Base-by-base conservation (phyloP, 2,329 filamentous ascomycete species). In the Diatrype stigma region DNA sequence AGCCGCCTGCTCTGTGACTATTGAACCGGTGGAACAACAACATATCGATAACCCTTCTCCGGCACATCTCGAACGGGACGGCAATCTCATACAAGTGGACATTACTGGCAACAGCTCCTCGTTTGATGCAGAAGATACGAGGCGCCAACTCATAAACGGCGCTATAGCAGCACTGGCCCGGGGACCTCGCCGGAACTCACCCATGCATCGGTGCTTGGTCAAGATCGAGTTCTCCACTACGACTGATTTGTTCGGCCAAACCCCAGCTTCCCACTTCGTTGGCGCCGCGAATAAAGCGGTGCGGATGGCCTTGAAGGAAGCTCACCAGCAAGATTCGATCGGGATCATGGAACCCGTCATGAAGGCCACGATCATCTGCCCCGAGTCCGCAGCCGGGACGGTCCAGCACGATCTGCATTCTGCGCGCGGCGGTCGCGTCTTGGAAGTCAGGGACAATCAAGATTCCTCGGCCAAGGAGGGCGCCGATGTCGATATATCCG, bases 311-410 rank as follows among this genome's bases (percentile, higher is more conserved):
- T 78, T 97, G 1, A 80, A 81, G 47, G 77, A 82, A 17, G 82
- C 85, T 0, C 77, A 82, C 50, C 71, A 77, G 10, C 68, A 72
- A 26, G 65, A 73, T 2, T 72, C 75, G 2, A 80, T 90, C 1
- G 79, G 80, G 1, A 75, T 99, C 37, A 87, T 97, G 72, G 94
- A 99, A 65, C 94, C 94, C 1, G 89, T 99, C 49, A 96, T 97
- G 90, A 85, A 86, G 53, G 90, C 89, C 5, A 84, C 86, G 48
- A 96, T 99, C 63, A 85, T 83, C 58, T 90, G 94, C 46, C 89
- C 94, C 47, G 93, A 96, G 69, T 78, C 80, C 6, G 85, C 82
- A 6, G 85, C 96, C 1, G 91, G 92, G 3, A 81, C 81, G 4
- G 89, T 99, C 10, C 85, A 93, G 17, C 89, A 92, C 55, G 90